A percentile compares a stretch with the other conserved stretches of the same genome.
Conservation (phyloP, 2,329 filamentous ascomycete genomes). For the Ustilaginoidea virens region DNA sequence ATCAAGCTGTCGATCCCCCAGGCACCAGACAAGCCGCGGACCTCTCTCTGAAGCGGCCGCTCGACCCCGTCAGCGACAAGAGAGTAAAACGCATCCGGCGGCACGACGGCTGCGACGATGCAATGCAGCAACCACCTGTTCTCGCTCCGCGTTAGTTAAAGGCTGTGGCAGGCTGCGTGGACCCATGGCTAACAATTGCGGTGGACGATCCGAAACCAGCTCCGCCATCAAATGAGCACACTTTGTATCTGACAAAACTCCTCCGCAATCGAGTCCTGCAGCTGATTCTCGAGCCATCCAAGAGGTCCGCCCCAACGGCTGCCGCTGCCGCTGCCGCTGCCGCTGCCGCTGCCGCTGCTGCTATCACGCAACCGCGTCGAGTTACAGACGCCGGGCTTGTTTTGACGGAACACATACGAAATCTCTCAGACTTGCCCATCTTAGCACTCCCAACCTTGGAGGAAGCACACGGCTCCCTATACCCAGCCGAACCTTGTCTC, state of each 20-base stretch:
- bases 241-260: slow-evolving; percentile 6
- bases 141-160: slow-evolving; percentile 3
- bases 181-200: not conserved
- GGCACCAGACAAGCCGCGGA: too few relatives aligned
- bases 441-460: slow-evolving; percentile 5
- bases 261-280: slow-evolving; percentile 5
- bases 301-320: too few relatives aligned
- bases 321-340: too few relatives aligned
- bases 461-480: not conserved
- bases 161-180: not conserved
- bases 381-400: slow-evolving; percentile 7
- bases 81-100: not conserved
- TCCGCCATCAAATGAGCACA: slow-evolving; percentile 4
- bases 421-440: slow-evolving; percentile 5
- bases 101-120: not conserved
- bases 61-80: not conserved
- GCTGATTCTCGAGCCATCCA: slow-evolving; percentile 6
- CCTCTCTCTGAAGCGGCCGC: not conserved
- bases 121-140: not conserved
- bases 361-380: slow-evolving; percentile 1
- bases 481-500: not conserved
- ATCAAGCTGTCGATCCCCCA: too few relatives aligned
- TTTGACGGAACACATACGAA: slow-evolving; percentile 5
- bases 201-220: slow-evolving; percentile 3
- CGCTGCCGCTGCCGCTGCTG: too few relatives aligned